These are phyloP conservation scores for Oidiodendron maius DNA, from an alignment of 495 filamentous ascomycete genomes.

Conservation along the genomic window DNA sequence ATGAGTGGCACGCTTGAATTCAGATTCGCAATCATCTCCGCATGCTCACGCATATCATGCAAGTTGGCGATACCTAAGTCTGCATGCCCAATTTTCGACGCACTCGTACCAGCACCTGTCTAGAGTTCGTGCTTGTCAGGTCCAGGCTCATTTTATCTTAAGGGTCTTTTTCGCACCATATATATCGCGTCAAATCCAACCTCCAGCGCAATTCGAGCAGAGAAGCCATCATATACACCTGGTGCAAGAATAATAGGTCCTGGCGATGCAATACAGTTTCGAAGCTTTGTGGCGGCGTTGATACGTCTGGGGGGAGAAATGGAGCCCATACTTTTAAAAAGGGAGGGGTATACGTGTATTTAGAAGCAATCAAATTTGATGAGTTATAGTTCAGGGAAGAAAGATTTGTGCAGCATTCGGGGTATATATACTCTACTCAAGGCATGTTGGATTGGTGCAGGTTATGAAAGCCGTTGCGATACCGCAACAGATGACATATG, in stretches of 20 bases:
- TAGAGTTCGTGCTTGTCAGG: slow-evolving; percentile 20
- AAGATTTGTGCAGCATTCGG: too few relatives aligned
- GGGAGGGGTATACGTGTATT: too few relatives aligned
- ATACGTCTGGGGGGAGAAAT: too few relatives aligned
- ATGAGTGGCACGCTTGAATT: slow-evolving; percentile 54
- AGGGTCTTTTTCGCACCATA: slow-evolving; percentile 41
- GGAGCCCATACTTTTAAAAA: too few relatives aligned
- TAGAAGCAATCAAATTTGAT: too few relatives aligned
- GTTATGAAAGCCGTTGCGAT: too few relatives aligned
- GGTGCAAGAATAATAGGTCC: slow-evolving; percentile 45
- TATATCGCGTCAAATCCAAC: slow-evolving; percentile 58
- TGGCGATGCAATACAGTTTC: not conserved
- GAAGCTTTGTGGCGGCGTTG: slow-evolving; percentile 5
- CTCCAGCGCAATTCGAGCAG: slow-evolving; percentile 56
- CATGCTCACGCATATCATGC: slow-evolving; percentile 57
- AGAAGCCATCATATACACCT: slow-evolving; percentile 65
- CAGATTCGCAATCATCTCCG: slow-evolving; percentile 61
- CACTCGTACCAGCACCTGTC: slow-evolving; percentile 62
- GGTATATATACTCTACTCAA: too few relatives aligned
- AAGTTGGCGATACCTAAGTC: slow-evolving; percentile 57
- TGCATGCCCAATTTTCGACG: slow-evolving; percentile 54
- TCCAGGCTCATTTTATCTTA: not conserved
- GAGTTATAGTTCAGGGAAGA: too few relatives aligned
- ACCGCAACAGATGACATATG: too few relatives aligned
- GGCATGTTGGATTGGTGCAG: too few relatives aligned